Conservation (phyloP, 768 basidiomycete genomes). For the Chalciporus piperatus region DNA sequence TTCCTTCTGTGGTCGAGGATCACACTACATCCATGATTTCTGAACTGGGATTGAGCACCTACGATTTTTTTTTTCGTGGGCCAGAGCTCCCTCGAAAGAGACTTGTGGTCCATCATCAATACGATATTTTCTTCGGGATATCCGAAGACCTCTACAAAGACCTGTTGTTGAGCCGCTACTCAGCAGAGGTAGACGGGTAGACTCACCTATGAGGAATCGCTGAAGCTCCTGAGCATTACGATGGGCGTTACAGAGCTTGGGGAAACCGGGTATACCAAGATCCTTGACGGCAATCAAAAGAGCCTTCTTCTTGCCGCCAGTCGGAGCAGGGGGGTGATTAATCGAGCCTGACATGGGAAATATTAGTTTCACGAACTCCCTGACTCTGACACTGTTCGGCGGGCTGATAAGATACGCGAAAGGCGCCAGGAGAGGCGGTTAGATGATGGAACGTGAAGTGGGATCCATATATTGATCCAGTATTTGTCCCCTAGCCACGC, state of each 20-base stretch:
- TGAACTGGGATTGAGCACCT: slow-evolving; percentile 9
- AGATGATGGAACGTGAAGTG: background rate
- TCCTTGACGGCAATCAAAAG: slow-evolving; percentile 24
- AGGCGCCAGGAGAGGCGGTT: background rate
- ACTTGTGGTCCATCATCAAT: slow-evolving; percentile 40
- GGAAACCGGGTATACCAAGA: background rate
- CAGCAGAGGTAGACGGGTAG: background rate
- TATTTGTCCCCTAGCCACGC: background rate
- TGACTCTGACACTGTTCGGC: background rate
- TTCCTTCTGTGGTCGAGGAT: slow-evolving; percentile 30
- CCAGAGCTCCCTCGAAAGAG: slow-evolving; percentile 24
- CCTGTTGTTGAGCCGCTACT: background rate
- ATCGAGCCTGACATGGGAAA: slow-evolving; percentile 5
- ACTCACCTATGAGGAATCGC: slow-evolving; percentile 23
- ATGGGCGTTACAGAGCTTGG: slow-evolving; percentile 11
- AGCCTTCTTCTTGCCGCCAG: slow-evolving; percentile 13
- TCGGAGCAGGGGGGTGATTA: background rate
- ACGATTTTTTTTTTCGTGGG: slow-evolving; percentile 49
- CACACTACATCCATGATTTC: background rate
- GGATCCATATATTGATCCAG: background rate
- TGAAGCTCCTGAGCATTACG: slow-evolving; percentile 14
- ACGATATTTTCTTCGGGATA: slow-evolving; percentile 41
- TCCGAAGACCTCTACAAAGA: slow-evolving; percentile 32
- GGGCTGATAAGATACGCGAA: slow-evolving; percentile 13
- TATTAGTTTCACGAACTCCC: background rate